phyloP scores from a whole-genome alignment of 208 protist genomes.

The Leishmania braziliensis region DNA sequence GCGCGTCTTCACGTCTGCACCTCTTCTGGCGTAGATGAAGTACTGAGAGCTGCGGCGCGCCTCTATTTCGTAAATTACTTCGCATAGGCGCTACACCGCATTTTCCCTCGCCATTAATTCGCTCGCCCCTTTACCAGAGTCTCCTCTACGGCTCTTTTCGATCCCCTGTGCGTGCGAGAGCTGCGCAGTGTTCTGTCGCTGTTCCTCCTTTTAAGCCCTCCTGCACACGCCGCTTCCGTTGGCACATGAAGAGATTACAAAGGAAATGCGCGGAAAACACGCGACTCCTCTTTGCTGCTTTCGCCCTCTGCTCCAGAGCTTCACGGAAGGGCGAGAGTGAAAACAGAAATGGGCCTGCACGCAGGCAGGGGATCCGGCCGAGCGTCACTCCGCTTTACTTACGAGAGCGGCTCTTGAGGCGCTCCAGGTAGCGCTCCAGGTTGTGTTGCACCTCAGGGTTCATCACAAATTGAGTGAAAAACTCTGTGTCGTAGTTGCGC shows the following conservation, averaged over 20 bases:
- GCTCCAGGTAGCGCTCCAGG: constrained; percentile 57
- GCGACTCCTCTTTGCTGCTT: not conserved
- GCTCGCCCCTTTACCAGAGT: not conserved
- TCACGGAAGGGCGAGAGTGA: not conserved
- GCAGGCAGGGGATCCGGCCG: not conserved
- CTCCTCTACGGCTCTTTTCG: not conserved
- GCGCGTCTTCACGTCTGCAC: not conserved
- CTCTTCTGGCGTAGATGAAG: too few relatives aligned
- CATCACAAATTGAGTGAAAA: constrained; percentile 67
- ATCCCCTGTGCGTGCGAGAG: not conserved
- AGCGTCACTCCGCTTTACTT: constrained; percentile 37
- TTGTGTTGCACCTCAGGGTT: constrained; percentile 76
- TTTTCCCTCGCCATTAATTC: not conserved
- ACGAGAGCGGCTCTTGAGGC: constrained; percentile 50
- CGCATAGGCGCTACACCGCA: too few relatives aligned
- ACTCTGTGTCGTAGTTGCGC: constrained; percentile 82
- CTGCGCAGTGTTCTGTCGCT: too few relatives aligned
- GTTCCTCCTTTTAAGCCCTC: not conserved
- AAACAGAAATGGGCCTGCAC: not conserved
- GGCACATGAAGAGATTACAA: not conserved
- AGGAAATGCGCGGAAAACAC: not conserved
- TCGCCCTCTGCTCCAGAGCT: too few relatives aligned
- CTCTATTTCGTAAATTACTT: not conserved
- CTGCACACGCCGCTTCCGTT: not conserved
- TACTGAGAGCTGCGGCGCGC: too few relatives aligned